phyloP scores from a whole-genome alignment of 495 filamentous ascomycete species.

The Terfezia boudieri region DNA sequence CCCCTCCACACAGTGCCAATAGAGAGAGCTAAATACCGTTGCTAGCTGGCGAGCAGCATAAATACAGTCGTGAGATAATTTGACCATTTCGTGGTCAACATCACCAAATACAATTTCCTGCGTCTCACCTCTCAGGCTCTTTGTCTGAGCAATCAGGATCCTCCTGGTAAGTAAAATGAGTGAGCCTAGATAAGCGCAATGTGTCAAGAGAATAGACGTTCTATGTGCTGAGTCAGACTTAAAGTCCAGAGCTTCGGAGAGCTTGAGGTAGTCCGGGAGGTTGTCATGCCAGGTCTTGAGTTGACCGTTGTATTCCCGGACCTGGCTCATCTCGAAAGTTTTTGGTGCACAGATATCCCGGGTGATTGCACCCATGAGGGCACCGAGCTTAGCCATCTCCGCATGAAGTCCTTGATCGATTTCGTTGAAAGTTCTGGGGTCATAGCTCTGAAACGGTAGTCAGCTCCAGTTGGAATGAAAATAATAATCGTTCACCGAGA shows the following conservation, averaged over 20 bases:
- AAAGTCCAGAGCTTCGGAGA: conserved; percentile 4
- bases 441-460: too few species aligned
- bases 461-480: too few species aligned
- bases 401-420: background rate
- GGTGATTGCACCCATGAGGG: conserved; percentile 14
- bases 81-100: background rate
- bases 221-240: conserved; percentile 9
- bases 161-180: conserved; percentile 50
- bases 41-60: conserved; percentile 17
- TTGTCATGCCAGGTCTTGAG: conserved; percentile 16
- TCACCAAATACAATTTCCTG: background rate
- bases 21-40: conserved; percentile 5
- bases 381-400: conserved; percentile 9
- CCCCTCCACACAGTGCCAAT: background rate
- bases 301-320: conserved; percentile 6
- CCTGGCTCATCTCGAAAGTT: conserved; percentile 7
- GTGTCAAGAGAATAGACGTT: conserved; percentile 13
- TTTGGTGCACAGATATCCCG: conserved; percentile 6
- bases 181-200: conserved; percentile 23
- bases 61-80: conserved; percentile 9
- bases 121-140: background rate
- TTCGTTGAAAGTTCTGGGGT: background rate
- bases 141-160: conserved; percentile 31
- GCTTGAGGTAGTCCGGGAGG: conserved; percentile 9
- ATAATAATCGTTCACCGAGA: too few species aligned